Evolutionary conservation across 257 asterid genomes (phyloP).

Genomic region (Pogostemon cablin): DNA sequence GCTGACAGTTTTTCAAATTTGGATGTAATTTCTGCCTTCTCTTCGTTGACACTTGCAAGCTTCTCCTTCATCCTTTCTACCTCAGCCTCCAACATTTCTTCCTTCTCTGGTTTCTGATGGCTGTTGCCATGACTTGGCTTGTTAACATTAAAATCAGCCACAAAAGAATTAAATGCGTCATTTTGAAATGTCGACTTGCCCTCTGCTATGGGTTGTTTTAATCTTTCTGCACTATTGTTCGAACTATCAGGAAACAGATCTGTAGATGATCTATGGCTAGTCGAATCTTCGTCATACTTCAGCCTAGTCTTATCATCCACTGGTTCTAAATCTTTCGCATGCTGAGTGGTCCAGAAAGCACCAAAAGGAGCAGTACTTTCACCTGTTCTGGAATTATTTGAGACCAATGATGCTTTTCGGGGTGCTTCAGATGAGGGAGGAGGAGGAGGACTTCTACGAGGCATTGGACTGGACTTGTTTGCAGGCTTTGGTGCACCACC

Average conservation of each 20-base stretch:
- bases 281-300: constrained; percentile 65
- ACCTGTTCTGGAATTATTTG: constrained; percentile 49
- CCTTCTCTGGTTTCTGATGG: constrained; percentile 54
- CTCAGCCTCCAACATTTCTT: constrained; percentile 65
- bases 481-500: constrained; percentile 74
- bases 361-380: constrained; percentile 67
- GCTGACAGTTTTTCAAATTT: constrained; percentile 88
- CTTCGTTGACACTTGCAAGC: constrained; percentile 59
- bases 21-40: constrained; percentile 81
- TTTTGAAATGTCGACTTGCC: constrained; percentile 48
- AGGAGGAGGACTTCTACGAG: constrained; percentile 91
- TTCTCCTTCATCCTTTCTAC: constrained; percentile 81
- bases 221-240: constrained; percentile 41
- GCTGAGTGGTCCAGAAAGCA: constrained; percentile 90
- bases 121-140: constrained; percentile 53
- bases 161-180: constrained; percentile 70
- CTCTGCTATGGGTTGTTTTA: constrained; percentile 51
- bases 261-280: constrained; percentile 41
- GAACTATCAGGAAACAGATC: constrained; percentile 59
- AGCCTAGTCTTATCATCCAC: constrained; percentile 57
- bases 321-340: constrained; percentile 61
- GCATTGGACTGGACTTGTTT: constrained; percentile 73
- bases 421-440: constrained; percentile 70
- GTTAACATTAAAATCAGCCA: constrained; percentile 59
- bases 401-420: constrained; percentile 48